Evolutionary conservation across 441 rosid species (phyloP).

Genomic region (Hypseocharis bilobata): DNA sequence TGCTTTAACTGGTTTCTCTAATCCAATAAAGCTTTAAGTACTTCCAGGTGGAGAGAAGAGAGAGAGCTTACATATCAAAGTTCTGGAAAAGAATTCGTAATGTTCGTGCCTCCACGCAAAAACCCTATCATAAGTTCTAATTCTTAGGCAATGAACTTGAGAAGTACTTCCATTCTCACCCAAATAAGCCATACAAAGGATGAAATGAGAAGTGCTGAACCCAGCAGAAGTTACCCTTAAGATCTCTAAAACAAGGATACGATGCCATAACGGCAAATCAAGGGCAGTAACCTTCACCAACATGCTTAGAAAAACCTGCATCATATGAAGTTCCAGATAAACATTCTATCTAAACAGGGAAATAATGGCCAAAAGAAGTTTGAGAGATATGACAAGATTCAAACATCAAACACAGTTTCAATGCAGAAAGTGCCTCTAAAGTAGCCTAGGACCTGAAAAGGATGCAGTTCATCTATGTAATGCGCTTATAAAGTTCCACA

Average conservation of each 20-base stretch:
- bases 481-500: no score
- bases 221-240: slow-evolving; percentile 60
- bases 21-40: background rate
- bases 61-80: slow-evolving; percentile 78
- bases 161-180: background rate
- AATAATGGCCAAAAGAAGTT: slow-evolving; percentile 6
- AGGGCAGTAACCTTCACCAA: slow-evolving; percentile 79
- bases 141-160: slow-evolving; percentile 15
- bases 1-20: background rate
- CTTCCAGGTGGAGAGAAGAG: slow-evolving; percentile 9
- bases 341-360: background rate
- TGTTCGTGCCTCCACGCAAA: slow-evolving; percentile 92
- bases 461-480: no score
- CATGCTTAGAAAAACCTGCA: slow-evolving; percentile 97
- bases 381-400: background rate
- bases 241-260: slow-evolving; percentile 98
- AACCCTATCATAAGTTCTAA: slow-evolving; percentile 55
- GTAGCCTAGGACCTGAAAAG: no score
- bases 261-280: slow-evolving; percentile 98
- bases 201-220: slow-evolving; percentile 12
- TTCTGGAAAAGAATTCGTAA: slow-evolving; percentile 74
- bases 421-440: background rate
- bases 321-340: background rate
- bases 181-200: slow-evolving; percentile 15
- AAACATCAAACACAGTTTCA: background rate